phyloP scores from a whole-genome alignment of 768 basidiomycete species.

The Boletus sp. region DNA sequence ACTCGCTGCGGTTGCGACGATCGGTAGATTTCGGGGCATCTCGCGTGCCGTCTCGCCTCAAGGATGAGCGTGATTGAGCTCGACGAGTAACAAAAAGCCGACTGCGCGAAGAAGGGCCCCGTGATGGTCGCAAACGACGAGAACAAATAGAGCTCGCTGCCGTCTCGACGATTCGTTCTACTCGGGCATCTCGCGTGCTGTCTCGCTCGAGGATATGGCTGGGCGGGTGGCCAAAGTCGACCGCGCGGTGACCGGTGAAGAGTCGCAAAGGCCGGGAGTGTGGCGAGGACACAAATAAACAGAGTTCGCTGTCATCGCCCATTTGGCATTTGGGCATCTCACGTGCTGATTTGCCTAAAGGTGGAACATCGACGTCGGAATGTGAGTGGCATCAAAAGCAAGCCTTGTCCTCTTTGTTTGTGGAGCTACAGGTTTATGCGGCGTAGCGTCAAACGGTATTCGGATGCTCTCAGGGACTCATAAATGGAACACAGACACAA shows the following conservation, averaged over 20 bases:
- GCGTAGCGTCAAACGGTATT: background rate
- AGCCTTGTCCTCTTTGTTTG: background rate
- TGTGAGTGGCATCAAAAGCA: background rate
- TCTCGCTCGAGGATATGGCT: background rate
- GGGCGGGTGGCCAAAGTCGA: background rate
- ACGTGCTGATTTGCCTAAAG: background rate
- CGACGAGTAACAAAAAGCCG: background rate
- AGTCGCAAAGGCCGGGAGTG: background rate
- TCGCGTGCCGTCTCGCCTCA: conserved; percentile 1
- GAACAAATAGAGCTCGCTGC: too few relatives aligned
- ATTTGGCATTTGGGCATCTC: background rate
- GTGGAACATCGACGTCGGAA: background rate
- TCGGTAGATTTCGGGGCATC: background rate
- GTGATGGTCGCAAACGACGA: background rate
- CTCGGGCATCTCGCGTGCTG: background rate
- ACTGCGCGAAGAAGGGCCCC: too few relatives aligned
- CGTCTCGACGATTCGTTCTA: background rate
- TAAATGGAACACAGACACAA: background rate
- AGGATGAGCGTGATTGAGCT: background rate
- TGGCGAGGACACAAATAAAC: too few relatives aligned
- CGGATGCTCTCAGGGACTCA: background rate
- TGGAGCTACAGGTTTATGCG: background rate
- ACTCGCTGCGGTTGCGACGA: background rate
- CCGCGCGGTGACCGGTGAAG: background rate
- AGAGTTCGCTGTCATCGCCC: background rate